A percentile compares a stretch with the other conserved stretches of the same genome.
Evolutionary conservation across 176 grass and related monocot species (phyloP).

Genomic region (Hsuehochloa calcarea): DNA sequence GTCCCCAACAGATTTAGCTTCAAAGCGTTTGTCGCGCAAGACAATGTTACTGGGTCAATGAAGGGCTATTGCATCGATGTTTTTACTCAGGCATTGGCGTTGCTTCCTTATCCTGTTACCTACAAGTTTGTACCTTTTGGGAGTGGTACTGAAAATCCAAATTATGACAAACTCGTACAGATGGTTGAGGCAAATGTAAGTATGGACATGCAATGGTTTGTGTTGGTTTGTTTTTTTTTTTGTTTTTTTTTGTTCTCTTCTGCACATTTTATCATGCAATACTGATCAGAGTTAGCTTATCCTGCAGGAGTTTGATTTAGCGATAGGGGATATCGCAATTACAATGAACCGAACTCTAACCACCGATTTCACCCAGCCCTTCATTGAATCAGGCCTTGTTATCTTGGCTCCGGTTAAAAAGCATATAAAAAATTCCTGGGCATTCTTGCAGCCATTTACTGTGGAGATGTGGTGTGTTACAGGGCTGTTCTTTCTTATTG

Average conservation of each 20-base stretch:
- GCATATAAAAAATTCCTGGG: conserved; percentile 69
- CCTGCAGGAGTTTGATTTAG: conserved; percentile 73
- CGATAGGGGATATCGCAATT: conserved; percentile 79
- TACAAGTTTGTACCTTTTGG: conserved; percentile 79
- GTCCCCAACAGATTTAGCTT: conserved; percentile 79
- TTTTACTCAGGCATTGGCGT: conserved; percentile 71
- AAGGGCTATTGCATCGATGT: conserved; percentile 92
- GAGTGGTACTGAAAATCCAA: conserved; percentile 61
- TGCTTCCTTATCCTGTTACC: conserved; percentile 92
- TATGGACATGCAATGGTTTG: background rate
- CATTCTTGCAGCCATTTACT: conserved; percentile 88
- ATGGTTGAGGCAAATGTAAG: conserved; percentile 81
- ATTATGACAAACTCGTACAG: conserved; percentile 56
- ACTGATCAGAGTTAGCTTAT: conserved; percentile 25
- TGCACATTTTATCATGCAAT: conserved; percentile 23
- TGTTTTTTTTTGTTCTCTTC: background rate
- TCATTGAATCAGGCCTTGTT: conserved; percentile 83
- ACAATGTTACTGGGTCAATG: conserved; percentile 54
- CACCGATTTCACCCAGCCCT: conserved; percentile 88
- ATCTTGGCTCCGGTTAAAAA: conserved; percentile 74
- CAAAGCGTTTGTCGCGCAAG: conserved; percentile 56
- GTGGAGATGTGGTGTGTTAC: conserved; percentile 85
- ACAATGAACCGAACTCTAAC: conserved; percentile 63
- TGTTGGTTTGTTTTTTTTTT: background rate
- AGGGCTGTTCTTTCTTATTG: conserved; percentile 66